These are phyloP conservation scores for Pilobolus umbonatus DNA, from an alignment of 192 early-diverging fungal genomes.

Conservation along the genomic window DNA sequence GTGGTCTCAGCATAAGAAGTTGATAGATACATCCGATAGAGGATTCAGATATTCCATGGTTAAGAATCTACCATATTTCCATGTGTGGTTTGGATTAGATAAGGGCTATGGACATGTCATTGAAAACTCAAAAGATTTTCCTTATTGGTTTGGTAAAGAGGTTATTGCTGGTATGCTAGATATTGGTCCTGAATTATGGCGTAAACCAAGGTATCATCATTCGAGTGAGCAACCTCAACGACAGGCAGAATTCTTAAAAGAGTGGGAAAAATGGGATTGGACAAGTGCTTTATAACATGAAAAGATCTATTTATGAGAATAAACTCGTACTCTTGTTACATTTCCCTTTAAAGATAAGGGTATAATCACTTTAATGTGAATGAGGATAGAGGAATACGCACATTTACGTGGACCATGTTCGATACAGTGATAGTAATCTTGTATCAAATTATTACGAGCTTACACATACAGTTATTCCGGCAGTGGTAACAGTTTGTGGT, in stretches of 20 bases:
- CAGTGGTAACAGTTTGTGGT: too few relatives aligned
- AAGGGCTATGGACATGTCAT: constrained; percentile 94
- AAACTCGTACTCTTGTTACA: too few relatives aligned
- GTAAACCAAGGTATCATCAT: constrained; percentile 57
- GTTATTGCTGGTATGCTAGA: constrained; percentile 80
- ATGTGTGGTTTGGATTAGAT: constrained; percentile 92
- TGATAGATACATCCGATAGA: constrained; percentile 66
- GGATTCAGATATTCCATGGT: constrained; percentile 71
- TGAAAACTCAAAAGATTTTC: constrained; percentile 78
- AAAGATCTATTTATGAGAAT: too few relatives aligned
- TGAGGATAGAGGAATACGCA: too few relatives aligned
- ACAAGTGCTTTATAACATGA: constrained; percentile 63
- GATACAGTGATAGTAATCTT: too few relatives aligned
- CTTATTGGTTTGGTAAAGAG: constrained; percentile 84
- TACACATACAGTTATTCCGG: too few relatives aligned
- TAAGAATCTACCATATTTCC: constrained; percentile 89
- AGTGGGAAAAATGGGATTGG: constrained; percentile 86
- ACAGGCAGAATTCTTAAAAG: constrained; percentile 48
- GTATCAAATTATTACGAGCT: too few relatives aligned
- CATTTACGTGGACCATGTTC: too few relatives aligned
- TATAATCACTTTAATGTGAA: too few relatives aligned
- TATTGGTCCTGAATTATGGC: constrained; percentile 68
- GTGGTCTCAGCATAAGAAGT: constrained; percentile 81
- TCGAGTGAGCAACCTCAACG: constrained; percentile 47
- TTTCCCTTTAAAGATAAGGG: too few relatives aligned